Base-by-base conservation (phyloP, 2,329 filamentous ascomycete species). In the Hypocreales sp. region DNA sequence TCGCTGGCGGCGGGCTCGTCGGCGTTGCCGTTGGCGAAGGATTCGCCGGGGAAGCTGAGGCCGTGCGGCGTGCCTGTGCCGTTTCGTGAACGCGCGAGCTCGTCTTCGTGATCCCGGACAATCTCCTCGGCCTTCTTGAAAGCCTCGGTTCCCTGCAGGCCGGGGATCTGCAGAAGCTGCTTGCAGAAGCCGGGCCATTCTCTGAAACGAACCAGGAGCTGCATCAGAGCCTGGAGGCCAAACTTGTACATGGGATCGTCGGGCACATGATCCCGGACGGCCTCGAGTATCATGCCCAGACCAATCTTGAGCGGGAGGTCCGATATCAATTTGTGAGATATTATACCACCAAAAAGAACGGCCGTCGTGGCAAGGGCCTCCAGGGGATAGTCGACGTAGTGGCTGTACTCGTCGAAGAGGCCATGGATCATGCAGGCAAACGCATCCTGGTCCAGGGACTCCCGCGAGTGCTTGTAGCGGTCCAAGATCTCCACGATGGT, bases 361-460 rank as follows among this genome's bases (percentile, higher is more conserved):
- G 90, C 87, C 1, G 90, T 98, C 8, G 87, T 95, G 7, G 87
- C 87, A 27, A 98, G 60, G 5, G 90, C 90, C 45, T 94, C 87
- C n/a, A 94, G 63, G 0, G 92, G 92, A 50, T 98, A 98, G 44
- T 92, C 86, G 22, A 79, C 72, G 48, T 94, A 98, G 45, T 93
- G 92, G 30, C 78, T 78, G 49, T 94, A 98, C 56, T 98, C 90
- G 42, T 98, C 90, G 41, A 98, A 94, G 4, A 98, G 61, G 1
- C 90, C 90, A 44, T 94, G 86, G 20, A 98, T 92, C 84, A 98
- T 98, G 56, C 87, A 94, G 10, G 87, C 81, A 48, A 98, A 98
- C 6, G 94, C 69, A 47, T 98, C 90, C 48, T 95, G 90, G 34
- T 94, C 83, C 11, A 77, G 60, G 2, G 82, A 67, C 33, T 90